These are phyloP conservation scores for Microcos paniculata DNA, from an alignment of 345 rosid species.

Conservation along the genomic window DNA sequence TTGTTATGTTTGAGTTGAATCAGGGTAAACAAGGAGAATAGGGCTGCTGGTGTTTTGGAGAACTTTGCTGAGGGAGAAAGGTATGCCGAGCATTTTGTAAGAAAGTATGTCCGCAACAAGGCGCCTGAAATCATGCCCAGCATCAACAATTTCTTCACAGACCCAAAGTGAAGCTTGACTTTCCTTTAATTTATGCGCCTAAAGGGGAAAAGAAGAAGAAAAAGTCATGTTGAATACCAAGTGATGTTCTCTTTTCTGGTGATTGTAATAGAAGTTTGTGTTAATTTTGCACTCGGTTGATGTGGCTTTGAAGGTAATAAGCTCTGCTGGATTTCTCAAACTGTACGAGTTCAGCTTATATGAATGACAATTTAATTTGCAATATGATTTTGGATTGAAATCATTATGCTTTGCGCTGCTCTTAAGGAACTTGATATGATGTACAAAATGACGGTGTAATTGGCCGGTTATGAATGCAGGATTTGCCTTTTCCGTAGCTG, in stretches of 20 bases:
- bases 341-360: neutral
- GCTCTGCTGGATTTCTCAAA: neutral
- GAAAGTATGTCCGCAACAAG: conserved; percentile 72
- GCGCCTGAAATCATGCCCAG: conserved; percentile 89
- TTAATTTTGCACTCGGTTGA: neutral
- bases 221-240: neutral
- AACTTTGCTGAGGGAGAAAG: conserved; percentile 83
- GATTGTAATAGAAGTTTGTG: conserved; percentile 1
- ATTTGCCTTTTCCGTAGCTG: neutral
- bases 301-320: conserved; percentile 2
- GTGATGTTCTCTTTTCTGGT: neutral
- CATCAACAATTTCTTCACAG: conserved; percentile 83
- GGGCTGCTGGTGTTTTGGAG: conserved; percentile 90
- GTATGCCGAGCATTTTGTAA: conserved; percentile 66
- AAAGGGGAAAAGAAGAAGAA: neutral
- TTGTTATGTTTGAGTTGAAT: neutral
- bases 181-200: neutral
- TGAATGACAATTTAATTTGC: neutral
- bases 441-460: neutral
- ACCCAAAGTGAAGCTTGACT: conserved; percentile 49
- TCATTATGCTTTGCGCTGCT: neutral
- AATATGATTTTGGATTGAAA: neutral
- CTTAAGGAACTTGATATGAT: neutral
- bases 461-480: neutral
- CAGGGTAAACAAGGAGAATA: conserved; percentile 83